Conservation (phyloP, 768 basidiomycete genomes). For the Mycena floridula region DNA sequence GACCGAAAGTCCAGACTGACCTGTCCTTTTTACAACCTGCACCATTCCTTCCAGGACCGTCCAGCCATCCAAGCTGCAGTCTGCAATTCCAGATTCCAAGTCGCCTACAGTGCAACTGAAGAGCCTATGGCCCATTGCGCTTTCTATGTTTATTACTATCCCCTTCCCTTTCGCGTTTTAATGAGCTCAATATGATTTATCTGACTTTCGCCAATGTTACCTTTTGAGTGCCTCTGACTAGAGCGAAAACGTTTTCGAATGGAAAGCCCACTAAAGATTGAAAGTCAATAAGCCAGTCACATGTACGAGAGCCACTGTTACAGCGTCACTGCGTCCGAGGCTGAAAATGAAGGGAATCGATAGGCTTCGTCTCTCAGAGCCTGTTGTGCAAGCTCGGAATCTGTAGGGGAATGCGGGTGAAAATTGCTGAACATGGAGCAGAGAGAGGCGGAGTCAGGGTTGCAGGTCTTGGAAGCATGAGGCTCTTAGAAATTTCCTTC, state of each 20-base stretch:
- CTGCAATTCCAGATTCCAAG: constrained; percentile 64
- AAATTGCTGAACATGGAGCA: constrained; percentile 63
- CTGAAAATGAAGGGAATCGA: constrained; percentile 69
- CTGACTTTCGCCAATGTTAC: no score
- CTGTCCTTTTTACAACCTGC: constrained; percentile 70
- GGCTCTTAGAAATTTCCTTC: neutral
- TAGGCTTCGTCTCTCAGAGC: constrained; percentile 65
- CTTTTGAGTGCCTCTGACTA: constrained; percentile 60
- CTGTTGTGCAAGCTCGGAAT: constrained; percentile 69
- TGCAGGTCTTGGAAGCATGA: no score
- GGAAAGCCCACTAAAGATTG: constrained; percentile 42
- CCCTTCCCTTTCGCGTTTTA: no score
- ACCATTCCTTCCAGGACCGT: constrained; percentile 73
- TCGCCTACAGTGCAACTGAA: constrained; percentile 85
- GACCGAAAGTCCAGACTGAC: no score
- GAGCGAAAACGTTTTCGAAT: constrained; percentile 80
- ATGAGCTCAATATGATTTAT: no score
- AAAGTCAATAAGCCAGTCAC: neutral
- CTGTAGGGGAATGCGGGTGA: constrained; percentile 56
- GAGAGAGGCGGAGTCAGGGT: no score
- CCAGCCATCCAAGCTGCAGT: constrained; percentile 82
- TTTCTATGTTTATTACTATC: constrained; percentile 74
- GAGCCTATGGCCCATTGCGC: constrained; percentile 70
- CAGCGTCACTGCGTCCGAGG: constrained; percentile 76
- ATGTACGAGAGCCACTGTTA: neutral